Percentiles rank a stretch among this genome's conserved stretches.
Conservation (phyloP, 495 filamentous ascomycete genomes). For the Penicillium pulvis region DNA sequence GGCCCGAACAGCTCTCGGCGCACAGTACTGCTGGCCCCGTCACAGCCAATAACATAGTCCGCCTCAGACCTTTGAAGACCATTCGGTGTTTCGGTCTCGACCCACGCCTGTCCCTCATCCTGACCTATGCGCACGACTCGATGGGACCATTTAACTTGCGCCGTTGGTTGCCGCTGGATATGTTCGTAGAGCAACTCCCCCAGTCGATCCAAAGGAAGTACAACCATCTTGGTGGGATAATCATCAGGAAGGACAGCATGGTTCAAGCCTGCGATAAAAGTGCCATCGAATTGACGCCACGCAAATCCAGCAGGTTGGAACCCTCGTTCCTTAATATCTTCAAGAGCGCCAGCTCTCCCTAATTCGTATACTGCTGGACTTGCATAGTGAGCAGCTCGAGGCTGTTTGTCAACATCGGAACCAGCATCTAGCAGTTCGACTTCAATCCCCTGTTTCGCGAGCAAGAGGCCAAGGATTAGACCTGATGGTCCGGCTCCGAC, state of each 20-base stretch:
- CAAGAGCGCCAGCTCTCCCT: slow-evolving; percentile 55
- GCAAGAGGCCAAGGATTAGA: slow-evolving; percentile 56
- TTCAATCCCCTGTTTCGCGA: slow-evolving; percentile 54
- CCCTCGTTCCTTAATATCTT: slow-evolving; percentile 51
- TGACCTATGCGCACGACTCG: slow-evolving; percentile 52
- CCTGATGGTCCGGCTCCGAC: slow-evolving; percentile 61
- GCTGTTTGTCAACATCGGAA: slow-evolving; percentile 52
- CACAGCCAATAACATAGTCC: slow-evolving; percentile 61
- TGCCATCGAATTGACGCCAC: slow-evolving; percentile 52
- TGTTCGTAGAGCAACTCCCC: slow-evolving; percentile 50
- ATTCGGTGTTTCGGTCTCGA: slow-evolving; percentile 48
- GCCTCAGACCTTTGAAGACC: slow-evolving; percentile 44
- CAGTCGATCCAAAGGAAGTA: slow-evolving; percentile 49
- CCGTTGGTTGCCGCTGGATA: slow-evolving; percentile 43
- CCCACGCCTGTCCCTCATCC: slow-evolving; percentile 50
- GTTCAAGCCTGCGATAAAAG: slow-evolving; percentile 35
- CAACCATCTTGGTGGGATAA: slow-evolving; percentile 46
- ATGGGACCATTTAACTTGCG: slow-evolving; percentile 50
- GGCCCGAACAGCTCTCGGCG: slow-evolving; percentile 58
- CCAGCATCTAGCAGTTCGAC: slow-evolving; percentile 55
- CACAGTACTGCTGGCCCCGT: slow-evolving; percentile 59
- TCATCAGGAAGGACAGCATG: slow-evolving; percentile 33
- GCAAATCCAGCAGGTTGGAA: slow-evolving; percentile 52
- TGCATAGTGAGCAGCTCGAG: slow-evolving; percentile 57
- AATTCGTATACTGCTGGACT: slow-evolving; percentile 55